Conservation (phyloP, 2,329 filamentous ascomycete genomes). For the Stachybotrys chlorohalonatus region DNA sequence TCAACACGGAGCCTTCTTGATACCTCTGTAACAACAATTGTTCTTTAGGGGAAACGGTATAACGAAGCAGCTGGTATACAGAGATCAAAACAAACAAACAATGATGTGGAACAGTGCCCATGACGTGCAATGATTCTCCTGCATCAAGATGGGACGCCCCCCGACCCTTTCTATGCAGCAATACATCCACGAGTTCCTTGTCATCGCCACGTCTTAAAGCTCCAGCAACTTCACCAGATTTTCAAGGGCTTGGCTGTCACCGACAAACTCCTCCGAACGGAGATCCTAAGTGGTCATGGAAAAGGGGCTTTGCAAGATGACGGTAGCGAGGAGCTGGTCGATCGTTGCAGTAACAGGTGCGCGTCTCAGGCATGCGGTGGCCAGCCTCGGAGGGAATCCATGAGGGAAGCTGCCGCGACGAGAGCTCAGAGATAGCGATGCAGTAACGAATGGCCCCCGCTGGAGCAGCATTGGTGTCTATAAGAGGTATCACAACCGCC, state of each 20-base stretch:
- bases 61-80: slow-evolving; percentile 1
- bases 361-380: slow-evolving; percentile 7
- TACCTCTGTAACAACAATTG: slow-evolving; percentile 1
- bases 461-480: slow-evolving; percentile 14
- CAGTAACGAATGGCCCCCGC: slow-evolving; percentile 15
- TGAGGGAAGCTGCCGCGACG: slow-evolving; percentile 6
- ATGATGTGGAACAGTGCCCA: slow-evolving; percentile 1
- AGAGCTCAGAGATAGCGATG: slow-evolving; percentile 8
- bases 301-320: slow-evolving; percentile 6
- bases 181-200: slow-evolving; percentile 5
- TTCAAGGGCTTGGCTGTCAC: slow-evolving; percentile 8
- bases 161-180: not conserved
- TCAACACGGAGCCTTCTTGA: slow-evolving; percentile 2
- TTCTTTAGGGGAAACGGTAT: not conserved
- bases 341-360: slow-evolving; percentile 15
- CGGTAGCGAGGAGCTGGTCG: slow-evolving; percentile 8
- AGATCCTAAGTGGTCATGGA: slow-evolving; percentile 9
- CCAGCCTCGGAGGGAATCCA: slow-evolving; percentile 4
- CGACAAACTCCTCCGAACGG: slow-evolving; percentile 11
- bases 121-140: not conserved
- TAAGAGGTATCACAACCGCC: slow-evolving; percentile 9
- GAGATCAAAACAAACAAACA: not conserved
- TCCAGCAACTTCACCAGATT: slow-evolving; percentile 6
- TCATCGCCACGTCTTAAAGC: slow-evolving; percentile 1
- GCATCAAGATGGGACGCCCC: no score